Evolutionary conservation across 2,329 filamentous ascomycete species (phyloP), one percentile per base, ranked within the genome.

Genomic region (Pyricularia grisea): DNA sequence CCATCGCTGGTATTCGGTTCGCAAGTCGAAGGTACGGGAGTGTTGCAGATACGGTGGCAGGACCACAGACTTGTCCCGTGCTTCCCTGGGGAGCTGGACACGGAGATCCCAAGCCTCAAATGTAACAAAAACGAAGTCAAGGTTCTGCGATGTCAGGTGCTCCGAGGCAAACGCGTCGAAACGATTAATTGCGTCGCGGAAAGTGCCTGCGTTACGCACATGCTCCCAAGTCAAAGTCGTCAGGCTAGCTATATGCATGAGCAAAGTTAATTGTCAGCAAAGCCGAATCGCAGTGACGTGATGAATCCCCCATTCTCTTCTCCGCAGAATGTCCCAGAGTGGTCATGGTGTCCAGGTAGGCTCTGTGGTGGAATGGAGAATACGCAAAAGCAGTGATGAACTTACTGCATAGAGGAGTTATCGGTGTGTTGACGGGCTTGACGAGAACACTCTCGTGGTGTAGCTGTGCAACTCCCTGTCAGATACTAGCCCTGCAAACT

Each of bases 181-280:
- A 75, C 93, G 92, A 81, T 92, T 92, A 82, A 99, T 91, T 74
- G 95, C 95, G 82, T 98, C 95, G 75, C 94, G 90, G 88, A 98
- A 99, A 74, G 93, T 94, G 74, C 95, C 95, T 78, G 95, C 94
- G 80, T 94, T 96, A 79, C 94, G 92, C 78, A 99, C 95, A 83
- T 99, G 94, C 81, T 99, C 95, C 95, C 95, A 99, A 68, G 95
- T 98, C 76, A 99, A 85, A 73, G 95, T 99, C 65, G 95, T 99
- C 79, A 99, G 85, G 83, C 94, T 97, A 78, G 95, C 94, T 97
- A 78, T 73, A 76, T 72, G 36, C 33, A 10, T 36, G 36, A 64
- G 66, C 30, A 31, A 66, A 68, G 58, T 31, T 64, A 27, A 50
- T 23, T 27, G 23, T 58, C 25, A 67, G 66, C 42, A n/a, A n/a